Conservation (phyloP, 495 filamentous ascomycete genomes). For the Oleoguttula mirabilis region DNA sequence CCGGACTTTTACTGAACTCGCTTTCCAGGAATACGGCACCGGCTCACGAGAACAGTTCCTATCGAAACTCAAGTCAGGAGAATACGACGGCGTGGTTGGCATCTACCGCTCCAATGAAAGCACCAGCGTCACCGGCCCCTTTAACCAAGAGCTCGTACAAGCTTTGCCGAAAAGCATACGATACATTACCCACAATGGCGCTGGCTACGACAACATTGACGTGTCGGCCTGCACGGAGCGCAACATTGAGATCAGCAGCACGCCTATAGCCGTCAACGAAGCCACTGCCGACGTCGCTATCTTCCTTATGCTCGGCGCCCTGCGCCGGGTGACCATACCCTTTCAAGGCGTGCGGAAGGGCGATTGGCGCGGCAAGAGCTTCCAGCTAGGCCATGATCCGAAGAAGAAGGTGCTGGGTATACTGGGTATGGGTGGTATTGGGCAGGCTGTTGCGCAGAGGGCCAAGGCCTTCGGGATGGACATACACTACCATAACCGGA, state of each 20-base stretch:
- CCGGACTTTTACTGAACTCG: too few species aligned
- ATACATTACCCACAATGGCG: constrained; percentile 30
- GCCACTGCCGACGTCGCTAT: constrained; percentile 29
- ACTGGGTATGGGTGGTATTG: constrained; percentile 83
- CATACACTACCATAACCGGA: constrained; percentile 32
- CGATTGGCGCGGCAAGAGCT: constrained; percentile 36
- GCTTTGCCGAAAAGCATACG: constrained; percentile 24
- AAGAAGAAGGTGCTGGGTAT: constrained; percentile 38
- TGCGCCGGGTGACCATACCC: constrained; percentile 47
- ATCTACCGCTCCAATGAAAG: constrained; percentile 31
- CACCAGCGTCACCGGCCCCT: constrained; percentile 26
- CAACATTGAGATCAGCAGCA: constrained; percentile 24
- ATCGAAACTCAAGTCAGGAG: constrained; percentile 23
- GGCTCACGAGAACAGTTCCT: constrained; percentile 28
- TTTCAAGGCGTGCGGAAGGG: constrained; percentile 49
- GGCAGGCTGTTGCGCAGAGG: constrained; percentile 33
- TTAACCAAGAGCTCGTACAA: constrained; percentile 25
- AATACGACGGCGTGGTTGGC: constrained; percentile 24
- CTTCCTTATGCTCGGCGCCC: constrained; percentile 30
- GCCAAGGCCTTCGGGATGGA: constrained; percentile 31
- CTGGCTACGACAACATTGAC: constrained; percentile 32
- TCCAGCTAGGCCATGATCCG: constrained; percentile 35
- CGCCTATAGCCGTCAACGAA: constrained; percentile 29
- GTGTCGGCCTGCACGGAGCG: constrained; percentile 25
- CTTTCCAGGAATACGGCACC: constrained; percentile 24